A percentile compares a stretch with the other conserved stretches of the same genome.
Conservation (phyloP, 1,139 yeast genomes). For the Diutina ranongensis region DNA sequence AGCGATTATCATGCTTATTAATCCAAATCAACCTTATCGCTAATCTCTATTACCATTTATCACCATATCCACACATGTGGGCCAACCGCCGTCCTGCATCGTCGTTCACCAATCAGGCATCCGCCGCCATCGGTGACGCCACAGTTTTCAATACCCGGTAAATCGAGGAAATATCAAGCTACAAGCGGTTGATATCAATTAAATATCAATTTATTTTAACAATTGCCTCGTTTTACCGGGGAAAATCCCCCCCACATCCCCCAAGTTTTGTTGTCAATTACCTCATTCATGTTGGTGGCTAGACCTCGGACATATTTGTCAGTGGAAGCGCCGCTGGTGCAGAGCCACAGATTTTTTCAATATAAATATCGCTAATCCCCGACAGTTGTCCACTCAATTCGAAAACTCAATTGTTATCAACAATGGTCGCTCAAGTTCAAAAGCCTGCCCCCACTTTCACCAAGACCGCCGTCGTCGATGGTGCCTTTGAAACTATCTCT, state of each 20-base stretch:
- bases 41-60: too few species aligned
- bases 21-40: not conserved
- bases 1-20: too few species aligned
- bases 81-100: not conserved
- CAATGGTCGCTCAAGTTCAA: conserved; percentile 84
- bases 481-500: conserved; percentile 87
- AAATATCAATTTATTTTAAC: too few species aligned
- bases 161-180: too few species aligned
- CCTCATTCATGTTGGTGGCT: not conserved
- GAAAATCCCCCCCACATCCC: not conserved
- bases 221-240: too few species aligned
- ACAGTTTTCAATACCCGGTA: not conserved
- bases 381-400: not conserved
- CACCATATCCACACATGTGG: not conserved
- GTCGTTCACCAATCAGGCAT: conserved; percentile 3
- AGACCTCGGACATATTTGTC: conserved; percentile 5
- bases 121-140: conserved; percentile 6
- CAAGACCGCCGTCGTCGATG: conserved; percentile 95
- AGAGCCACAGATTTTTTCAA: conserved; percentile 3
- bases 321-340: not conserved
- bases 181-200: too few species aligned
- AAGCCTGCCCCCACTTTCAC: conserved; percentile 93
- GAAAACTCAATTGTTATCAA: not conserved
- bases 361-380: conserved; percentile 2
- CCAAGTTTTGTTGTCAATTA: not conserved